A percentile compares a stretch with the other conserved stretches of the same genome.
Conservation (phyloP, 768 basidiomycete species). For the Phaffia australis region DNA sequence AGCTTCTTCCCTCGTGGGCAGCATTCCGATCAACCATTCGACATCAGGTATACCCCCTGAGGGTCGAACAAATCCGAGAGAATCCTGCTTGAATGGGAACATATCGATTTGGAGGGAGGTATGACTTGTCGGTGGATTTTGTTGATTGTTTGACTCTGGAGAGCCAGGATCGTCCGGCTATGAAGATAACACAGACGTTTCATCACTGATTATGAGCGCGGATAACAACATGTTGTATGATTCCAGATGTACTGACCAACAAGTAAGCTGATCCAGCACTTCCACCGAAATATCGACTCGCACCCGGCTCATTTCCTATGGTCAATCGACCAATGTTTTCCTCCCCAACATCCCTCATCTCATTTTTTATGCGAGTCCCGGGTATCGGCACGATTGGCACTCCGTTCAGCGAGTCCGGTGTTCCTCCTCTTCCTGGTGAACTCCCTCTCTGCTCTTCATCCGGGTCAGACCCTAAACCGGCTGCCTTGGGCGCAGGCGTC, state of each 20-base stretch:
- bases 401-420: too few relatives aligned
- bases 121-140: too few relatives aligned
- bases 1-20: neutral
- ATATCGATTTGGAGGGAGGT: too few relatives aligned
- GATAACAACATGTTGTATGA: neutral
- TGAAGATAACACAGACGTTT: neutral
- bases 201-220: neutral
- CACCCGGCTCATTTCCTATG: neutral
- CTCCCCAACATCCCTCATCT: slow-evolving; percentile 6
- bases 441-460: too few relatives aligned
- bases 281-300: slow-evolving; percentile 1
- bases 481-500: neutral
- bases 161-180: neutral
- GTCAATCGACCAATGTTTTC: slow-evolving; percentile 11
- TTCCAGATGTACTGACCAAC: neutral
- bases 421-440: too few relatives aligned
- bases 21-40: neutral
- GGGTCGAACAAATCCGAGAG: too few relatives aligned
- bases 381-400: too few relatives aligned
- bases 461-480: too few relatives aligned
- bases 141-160: neutral
- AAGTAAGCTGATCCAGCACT: slow-evolving; percentile 6
- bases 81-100: too few relatives aligned
- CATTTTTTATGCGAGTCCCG: neutral
- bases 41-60: neutral